phyloP scores from a whole-genome alignment of 352 stramenopile genomes.

The Phytophthora cryptogea region DNA sequence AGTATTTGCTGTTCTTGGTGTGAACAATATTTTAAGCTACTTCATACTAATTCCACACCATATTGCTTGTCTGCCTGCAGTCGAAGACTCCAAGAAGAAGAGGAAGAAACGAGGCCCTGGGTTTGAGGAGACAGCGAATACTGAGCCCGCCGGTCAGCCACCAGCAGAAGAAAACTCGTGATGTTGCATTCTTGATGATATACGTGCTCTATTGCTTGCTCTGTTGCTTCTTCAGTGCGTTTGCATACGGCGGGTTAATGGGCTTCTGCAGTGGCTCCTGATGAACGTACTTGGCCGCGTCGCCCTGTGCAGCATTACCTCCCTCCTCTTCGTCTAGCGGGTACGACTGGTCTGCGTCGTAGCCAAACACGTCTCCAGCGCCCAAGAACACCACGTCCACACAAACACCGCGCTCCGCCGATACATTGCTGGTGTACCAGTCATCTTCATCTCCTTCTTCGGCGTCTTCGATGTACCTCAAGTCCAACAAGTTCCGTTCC shows the following conservation, averaged over 20 bases:
- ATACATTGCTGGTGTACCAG: slow-evolving; percentile 39
- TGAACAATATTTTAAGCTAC: background rate
- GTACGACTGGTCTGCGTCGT: slow-evolving; percentile 86
- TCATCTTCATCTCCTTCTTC: slow-evolving; percentile 36
- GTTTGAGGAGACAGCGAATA: slow-evolving; percentile 7
- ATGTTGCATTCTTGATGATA: slow-evolving; percentile 19
- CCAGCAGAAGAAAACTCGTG: slow-evolving; percentile 7
- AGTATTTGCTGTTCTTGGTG: slow-evolving; percentile 3
- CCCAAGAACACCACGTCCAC: slow-evolving; percentile 70
- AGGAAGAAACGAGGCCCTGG: slow-evolving; percentile 48
- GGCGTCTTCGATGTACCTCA: slow-evolving; percentile 61
- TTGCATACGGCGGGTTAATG: slow-evolving; percentile 87
- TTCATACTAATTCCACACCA: background rate
- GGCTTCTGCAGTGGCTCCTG: slow-evolving; percentile 82
- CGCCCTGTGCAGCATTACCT: slow-evolving; percentile 1
- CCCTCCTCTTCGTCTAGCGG: slow-evolving; percentile 53
- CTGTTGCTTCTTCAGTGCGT: slow-evolving; percentile 63
- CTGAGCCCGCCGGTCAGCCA: slow-evolving; percentile 3
- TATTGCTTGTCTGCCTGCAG: slow-evolving; percentile 25
- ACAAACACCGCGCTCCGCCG: slow-evolving; percentile 50
- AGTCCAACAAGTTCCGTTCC: slow-evolving; percentile 72
- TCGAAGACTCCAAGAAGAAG: slow-evolving; percentile 83
- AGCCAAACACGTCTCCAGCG: slow-evolving; percentile 78
- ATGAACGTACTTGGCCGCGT: slow-evolving; percentile 54
- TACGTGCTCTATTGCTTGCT: slow-evolving; percentile 32